A percentile compares a stretch with the other conserved stretches of the same genome.
These are phyloP conservation scores for Beauveria sp. DNA, from an alignment of 2,329 filamentous ascomycete genomes.

Conservation along the genomic window DNA sequence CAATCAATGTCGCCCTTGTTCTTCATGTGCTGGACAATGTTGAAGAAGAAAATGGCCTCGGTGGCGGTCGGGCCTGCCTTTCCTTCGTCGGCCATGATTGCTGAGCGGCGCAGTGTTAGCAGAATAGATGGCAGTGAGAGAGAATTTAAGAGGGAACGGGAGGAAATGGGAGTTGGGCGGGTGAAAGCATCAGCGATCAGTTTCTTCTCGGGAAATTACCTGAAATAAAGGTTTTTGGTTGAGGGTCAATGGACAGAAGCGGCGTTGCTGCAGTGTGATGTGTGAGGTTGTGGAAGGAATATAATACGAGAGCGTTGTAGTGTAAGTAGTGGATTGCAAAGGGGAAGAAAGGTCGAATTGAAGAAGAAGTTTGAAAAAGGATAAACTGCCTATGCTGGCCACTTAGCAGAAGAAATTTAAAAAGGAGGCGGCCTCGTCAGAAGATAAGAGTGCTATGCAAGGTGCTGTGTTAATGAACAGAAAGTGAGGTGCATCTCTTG, in stretches of 20 bases:
- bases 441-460: not conserved
- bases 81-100: constrained; percentile 24
- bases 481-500: not conserved
- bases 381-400: not conserved
- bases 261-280: no score
- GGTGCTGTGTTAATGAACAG: not conserved
- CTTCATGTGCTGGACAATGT: constrained; percentile 35
- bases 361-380: no score
- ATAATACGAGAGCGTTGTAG: not conserved
- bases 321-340: not conserved
- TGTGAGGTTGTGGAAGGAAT: not conserved
- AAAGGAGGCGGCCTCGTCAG: not conserved
- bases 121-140: not conserved
- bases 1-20: constrained; percentile 41
- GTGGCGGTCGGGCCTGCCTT: constrained; percentile 30
- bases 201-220: not conserved
- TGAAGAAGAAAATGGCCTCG: constrained; percentile 38
- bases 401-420: not conserved
- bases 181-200: no score
- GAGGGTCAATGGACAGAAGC: not conserved
- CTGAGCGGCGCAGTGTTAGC: not conserved
- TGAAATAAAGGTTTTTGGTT: not conserved
- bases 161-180: not conserved
- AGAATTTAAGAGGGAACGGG: not conserved
- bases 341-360: not conserved